Conservation (phyloP, 805 yeast genomes). For the Metschnikowia continentalis region DNA sequence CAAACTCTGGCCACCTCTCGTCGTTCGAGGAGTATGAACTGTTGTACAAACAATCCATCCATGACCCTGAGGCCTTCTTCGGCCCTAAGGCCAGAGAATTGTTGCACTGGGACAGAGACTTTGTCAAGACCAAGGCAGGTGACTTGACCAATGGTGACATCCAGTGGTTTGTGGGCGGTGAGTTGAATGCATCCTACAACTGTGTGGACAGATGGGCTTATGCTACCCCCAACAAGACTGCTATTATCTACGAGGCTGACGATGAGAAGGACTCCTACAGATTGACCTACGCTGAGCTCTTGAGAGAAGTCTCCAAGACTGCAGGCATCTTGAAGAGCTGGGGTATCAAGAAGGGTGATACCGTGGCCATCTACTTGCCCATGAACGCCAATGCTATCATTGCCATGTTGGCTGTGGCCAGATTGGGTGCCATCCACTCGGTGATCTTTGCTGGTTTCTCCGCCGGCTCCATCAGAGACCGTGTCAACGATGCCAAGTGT, state of each 20-base stretch:
- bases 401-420: slow-evolving; percentile 69
- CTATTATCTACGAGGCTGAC: slow-evolving; percentile 78
- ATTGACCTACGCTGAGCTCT: slow-evolving; percentile 66
- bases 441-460: slow-evolving; percentile 85
- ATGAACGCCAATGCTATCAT: slow-evolving; percentile 80
- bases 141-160: slow-evolving; percentile 46
- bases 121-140: slow-evolving; percentile 42
- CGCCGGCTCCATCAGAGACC: slow-evolving; percentile 64
- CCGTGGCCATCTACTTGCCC: slow-evolving; percentile 82
- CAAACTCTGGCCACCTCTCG: slow-evolving; percentile 55
- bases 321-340: slow-evolving; percentile 63
- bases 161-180: slow-evolving; percentile 78
- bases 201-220: slow-evolving; percentile 82
- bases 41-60: slow-evolving; percentile 53
- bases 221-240: slow-evolving; percentile 64
- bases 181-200: slow-evolving; percentile 74
- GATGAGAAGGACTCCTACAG: slow-evolving; percentile 61
- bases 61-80: slow-evolving; percentile 51
- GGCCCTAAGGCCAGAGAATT: slow-evolving; percentile 48
- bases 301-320: slow-evolving; percentile 64
- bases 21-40: slow-evolving; percentile 62
- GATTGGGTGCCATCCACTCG: slow-evolving; percentile 82
- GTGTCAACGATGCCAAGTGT: slow-evolving; percentile 69
- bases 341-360: slow-evolving; percentile 78
- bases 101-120: slow-evolving; percentile 52